phyloP scores from a whole-genome alignment of 139 green algal genomes.

The Chlorella sp. region DNA sequence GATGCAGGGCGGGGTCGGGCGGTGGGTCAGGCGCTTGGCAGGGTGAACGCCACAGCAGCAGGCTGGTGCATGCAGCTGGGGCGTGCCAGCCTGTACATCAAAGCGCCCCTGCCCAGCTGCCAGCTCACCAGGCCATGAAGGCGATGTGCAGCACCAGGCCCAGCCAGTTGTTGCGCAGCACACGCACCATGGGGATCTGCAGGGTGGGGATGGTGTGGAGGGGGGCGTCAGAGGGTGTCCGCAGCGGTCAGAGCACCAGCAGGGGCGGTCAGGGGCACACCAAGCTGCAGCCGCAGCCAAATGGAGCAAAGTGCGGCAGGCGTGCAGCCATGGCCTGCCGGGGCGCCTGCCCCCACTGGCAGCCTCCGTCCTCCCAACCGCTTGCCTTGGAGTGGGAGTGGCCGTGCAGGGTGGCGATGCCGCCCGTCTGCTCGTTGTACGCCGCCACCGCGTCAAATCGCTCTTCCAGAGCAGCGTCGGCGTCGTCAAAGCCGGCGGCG shows the following conservation, averaged over 20 bases:
- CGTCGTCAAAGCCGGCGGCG: neutral
- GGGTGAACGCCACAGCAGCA: neutral
- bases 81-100: neutral
- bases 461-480: neutral
- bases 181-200: neutral
- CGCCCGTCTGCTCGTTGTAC: neutral
- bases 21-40: neutral
- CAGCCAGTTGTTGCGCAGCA: constrained; percentile 14
- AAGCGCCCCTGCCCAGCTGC: neutral
- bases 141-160: neutral
- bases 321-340: no score
- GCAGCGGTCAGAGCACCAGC: no score
- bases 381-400: neutral
- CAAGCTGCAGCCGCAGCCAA: neutral
- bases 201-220: neutral
- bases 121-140: constrained; percentile 9
- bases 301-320: neutral
- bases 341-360: no score
- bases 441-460: neutral
- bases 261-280: neutral
- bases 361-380: no score
- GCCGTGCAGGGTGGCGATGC: neutral
- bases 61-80: neutral
- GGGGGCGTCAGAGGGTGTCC: no score
- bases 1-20: neutral